Evolutionary conservation across 2,329 filamentous ascomycete genomes (phyloP).

Genomic region (Incumbomyces delicatus): DNA sequence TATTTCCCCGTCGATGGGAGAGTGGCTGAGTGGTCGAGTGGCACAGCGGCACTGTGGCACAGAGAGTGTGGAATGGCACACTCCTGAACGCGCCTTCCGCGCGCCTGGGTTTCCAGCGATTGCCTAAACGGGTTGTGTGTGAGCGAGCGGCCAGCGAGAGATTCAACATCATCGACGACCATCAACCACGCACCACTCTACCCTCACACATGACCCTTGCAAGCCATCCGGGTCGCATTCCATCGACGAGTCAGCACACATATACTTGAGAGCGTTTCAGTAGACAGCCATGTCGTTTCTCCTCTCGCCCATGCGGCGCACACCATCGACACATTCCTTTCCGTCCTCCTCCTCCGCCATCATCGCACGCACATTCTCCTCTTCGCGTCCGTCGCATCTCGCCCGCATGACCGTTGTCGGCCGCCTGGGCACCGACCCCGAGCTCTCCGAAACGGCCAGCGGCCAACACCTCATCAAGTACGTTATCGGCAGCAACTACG

Average conservation of each 20-base stretch:
- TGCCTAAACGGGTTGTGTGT: too few species aligned
- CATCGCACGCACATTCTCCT: slow-evolving; percentile 60
- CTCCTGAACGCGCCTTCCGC: too few species aligned
- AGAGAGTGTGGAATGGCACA: too few species aligned
- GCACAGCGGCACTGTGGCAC: too few species aligned
- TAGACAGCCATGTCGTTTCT: slow-evolving; percentile 17
- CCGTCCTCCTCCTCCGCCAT: slow-evolving; percentile 23
- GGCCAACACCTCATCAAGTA: slow-evolving; percentile 71
- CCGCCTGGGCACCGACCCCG: slow-evolving; percentile 69
- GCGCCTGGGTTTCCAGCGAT: too few species aligned
- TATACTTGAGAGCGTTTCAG: neutral
- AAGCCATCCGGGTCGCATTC: too few species aligned
- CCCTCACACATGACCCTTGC: too few species aligned
- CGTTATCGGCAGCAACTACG: slow-evolving; percentile 59
- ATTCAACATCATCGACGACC: too few species aligned
- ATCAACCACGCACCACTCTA: too few species aligned
- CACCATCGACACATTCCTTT: slow-evolving; percentile 29
- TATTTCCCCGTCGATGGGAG: too few species aligned
- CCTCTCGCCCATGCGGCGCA: slow-evolving; percentile 44
- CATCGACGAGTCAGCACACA: neutral
- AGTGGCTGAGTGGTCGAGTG: too few species aligned
- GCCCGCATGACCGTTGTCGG: slow-evolving; percentile 82
- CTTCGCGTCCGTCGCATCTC: slow-evolving; percentile 50
- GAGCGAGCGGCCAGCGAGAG: too few species aligned
- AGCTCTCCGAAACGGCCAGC: slow-evolving; percentile 58